phyloP scores from a whole-genome alignment of 306 rosid species.

The Vigna unguiculata region DNA sequence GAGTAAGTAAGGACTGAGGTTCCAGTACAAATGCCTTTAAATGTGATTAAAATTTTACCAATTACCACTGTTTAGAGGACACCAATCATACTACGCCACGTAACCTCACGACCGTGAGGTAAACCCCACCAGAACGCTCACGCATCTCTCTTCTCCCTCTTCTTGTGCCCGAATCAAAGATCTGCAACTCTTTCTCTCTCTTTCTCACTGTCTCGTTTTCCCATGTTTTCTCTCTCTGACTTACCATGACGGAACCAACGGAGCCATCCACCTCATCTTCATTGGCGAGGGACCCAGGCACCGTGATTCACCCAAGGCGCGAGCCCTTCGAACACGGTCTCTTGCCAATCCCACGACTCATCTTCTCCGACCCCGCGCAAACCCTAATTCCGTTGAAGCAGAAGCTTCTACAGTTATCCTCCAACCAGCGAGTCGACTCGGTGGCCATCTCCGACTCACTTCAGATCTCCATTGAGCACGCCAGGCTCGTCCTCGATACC shows the following conservation, averaged over 20 bases:
- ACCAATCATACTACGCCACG: conserved; percentile 46
- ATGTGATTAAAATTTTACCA: not conserved
- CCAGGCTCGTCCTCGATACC: conserved; percentile 79
- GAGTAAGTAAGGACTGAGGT: not conserved
- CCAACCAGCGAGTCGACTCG: conserved; percentile 61
- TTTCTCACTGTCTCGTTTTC: conserved; percentile 9
- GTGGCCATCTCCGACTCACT: conserved; percentile 69
- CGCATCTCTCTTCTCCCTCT: conserved; percentile 32
- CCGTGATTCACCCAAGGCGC: conserved; percentile 77
- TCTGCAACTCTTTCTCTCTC: conserved; percentile 50
- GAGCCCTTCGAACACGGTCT: conserved; percentile 95
- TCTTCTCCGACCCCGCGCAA: conserved; percentile 87
- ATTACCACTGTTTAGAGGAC: not conserved
- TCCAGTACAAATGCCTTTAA: not conserved
- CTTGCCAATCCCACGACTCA: conserved; percentile 79
- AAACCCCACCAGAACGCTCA: conserved; percentile 39
- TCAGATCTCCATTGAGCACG: conserved; percentile 88
- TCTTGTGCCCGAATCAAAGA: conserved; percentile 44
- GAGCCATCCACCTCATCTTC: conserved; percentile 62
- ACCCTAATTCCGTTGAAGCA: conserved; percentile 79
- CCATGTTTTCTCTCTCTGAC: conserved; percentile 9
- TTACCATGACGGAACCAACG: conserved; percentile 74
- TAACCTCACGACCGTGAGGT: not conserved
- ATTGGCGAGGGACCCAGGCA: conserved; percentile 26
- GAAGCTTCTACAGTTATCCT: conserved; percentile 61